Conservation (phyloP, 805 yeast genomes). For the Teunomyces atbi region DNA sequence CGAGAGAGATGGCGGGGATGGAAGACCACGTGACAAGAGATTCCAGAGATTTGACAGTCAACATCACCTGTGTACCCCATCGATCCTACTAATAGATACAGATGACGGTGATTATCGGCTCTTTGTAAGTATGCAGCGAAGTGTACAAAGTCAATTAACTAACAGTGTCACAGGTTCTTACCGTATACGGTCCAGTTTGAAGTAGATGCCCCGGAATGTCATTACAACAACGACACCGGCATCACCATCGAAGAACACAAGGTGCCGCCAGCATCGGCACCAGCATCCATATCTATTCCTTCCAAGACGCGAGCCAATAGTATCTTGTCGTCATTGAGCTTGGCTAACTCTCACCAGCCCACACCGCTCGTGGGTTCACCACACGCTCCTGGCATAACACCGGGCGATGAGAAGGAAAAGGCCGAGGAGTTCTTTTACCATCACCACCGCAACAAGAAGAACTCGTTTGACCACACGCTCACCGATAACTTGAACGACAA, state of each 20-base stretch:
- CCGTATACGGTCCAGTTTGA: constrained; percentile 76
- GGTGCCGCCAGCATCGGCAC: constrained; percentile 7
- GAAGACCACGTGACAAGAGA: background rate
- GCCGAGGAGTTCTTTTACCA: constrained; percentile 54
- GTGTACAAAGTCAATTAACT: constrained; percentile 18
- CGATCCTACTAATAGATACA: background rate
- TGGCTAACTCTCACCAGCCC: constrained; percentile 27
- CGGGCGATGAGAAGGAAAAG: constrained; percentile 35
- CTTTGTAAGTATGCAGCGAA: constrained; percentile 48
- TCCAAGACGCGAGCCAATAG: constrained; percentile 14
- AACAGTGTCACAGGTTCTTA: constrained; percentile 45
- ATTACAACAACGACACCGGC: constrained; percentile 1
- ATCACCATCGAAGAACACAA: constrained; percentile 1
- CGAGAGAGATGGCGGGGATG: background rate
- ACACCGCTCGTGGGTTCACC: constrained; percentile 16
- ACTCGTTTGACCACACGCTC: constrained; percentile 1
- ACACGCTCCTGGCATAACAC: constrained; percentile 15
- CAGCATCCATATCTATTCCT: constrained; percentile 11
- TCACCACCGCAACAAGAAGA: constrained; percentile 11
- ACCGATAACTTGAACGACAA: constrained; percentile 26
- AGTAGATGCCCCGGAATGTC: constrained; percentile 25
- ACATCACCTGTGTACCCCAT: background rate
- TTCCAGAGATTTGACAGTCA: background rate
- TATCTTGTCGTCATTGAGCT: constrained; percentile 37
- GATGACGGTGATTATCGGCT: constrained; percentile 71